A percentile compares a stretch with the other conserved stretches of the same genome.
Evolutionary conservation across 2,329 filamentous ascomycete genomes (phyloP).

Genomic region (Alternaria atra): DNA sequence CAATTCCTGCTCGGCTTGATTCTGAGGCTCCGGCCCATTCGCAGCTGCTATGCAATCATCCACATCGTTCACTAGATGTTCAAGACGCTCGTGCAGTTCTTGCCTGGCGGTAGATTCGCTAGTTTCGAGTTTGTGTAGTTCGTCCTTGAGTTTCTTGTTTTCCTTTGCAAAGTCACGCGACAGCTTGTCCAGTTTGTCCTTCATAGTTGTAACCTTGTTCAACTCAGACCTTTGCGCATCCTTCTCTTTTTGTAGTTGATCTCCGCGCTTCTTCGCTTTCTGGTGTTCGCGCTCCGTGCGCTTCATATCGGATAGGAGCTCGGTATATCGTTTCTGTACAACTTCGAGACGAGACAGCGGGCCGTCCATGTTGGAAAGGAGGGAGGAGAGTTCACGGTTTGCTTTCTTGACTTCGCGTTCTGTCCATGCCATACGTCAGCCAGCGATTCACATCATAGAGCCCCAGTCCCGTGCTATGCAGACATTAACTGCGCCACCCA

Average conservation of each 20-base stretch:
- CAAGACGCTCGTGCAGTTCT: conserved; percentile 85
- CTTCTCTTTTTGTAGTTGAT: conserved; percentile 95
- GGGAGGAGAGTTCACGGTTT: conserved; percentile 86
- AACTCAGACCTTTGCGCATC: conserved; percentile 88
- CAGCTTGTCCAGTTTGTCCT: conserved; percentile 96
- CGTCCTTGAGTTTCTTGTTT: conserved; percentile 98
- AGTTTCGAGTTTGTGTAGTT: conserved; percentile 83
- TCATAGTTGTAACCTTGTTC: conserved; percentile 87
- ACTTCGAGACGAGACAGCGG: conserved; percentile 91
- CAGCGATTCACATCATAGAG: conserved; percentile 19
- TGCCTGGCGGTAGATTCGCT: conserved; percentile 83
- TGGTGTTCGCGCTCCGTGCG: conserved; percentile 91
- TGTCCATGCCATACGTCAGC: conserved; percentile 55
- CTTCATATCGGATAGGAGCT: conserved; percentile 94
- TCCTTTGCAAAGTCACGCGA: conserved; percentile 94
- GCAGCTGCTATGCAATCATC: conserved; percentile 90
- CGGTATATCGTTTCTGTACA: conserved; percentile 88
- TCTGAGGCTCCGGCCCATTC: conserved; percentile 75
- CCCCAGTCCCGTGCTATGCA: conserved; percentile 13
- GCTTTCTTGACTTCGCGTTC: conserved; percentile 95
- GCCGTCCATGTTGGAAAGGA: conserved; percentile 87
- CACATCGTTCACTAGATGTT: conserved; percentile 80
- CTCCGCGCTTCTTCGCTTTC: conserved; percentile 94
- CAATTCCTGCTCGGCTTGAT: conserved; percentile 85
- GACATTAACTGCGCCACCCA: conserved; percentile 17